phyloP scores from a whole-genome alignment of 2,329 filamentous ascomycete genomes.

The Xylariales sp. region DNA sequence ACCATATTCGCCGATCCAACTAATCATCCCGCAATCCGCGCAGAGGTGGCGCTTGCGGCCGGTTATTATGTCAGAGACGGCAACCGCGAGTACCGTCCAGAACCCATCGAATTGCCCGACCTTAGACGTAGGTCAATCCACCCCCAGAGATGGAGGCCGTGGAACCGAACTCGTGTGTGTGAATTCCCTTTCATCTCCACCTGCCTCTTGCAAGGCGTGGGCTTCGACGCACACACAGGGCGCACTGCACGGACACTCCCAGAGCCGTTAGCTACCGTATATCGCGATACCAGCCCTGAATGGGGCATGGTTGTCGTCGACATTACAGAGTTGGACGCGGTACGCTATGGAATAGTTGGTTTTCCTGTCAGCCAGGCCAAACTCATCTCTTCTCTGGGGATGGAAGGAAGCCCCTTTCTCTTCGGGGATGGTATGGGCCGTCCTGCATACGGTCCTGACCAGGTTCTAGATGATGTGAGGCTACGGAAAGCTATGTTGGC shows the following conservation, averaged over 20 bases:
- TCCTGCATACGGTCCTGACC: not conserved
- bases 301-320: constrained; percentile 44
- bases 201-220: constrained; percentile 38
- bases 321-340: constrained; percentile 36
- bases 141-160: constrained; percentile 27
- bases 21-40: constrained; percentile 37
- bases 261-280: constrained; percentile 41
- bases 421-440: not conserved
- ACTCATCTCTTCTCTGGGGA: constrained; percentile 29
- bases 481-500: constrained; percentile 35
- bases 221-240: constrained; percentile 27
- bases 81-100: not conserved
- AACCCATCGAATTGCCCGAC: constrained; percentile 15
- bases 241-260: constrained; percentile 22
- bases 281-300: constrained; percentile 39
- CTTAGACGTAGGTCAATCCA: not conserved
- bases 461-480: constrained; percentile 30
- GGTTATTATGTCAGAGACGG: constrained; percentile 28
- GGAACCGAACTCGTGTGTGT: constrained; percentile 36
- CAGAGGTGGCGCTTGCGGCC: constrained; percentile 37
- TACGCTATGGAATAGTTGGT: constrained; percentile 41
- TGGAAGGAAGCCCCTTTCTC: constrained; percentile 2
- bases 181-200: constrained; percentile 40
- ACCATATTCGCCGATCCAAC: constrained; percentile 40
- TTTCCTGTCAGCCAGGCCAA: constrained; percentile 35